A percentile compares a stretch with the other conserved stretches of the same genome.
Conservation (phyloP, 2,329 filamentous ascomycete species). For the Fusarium stilboides region DNA sequence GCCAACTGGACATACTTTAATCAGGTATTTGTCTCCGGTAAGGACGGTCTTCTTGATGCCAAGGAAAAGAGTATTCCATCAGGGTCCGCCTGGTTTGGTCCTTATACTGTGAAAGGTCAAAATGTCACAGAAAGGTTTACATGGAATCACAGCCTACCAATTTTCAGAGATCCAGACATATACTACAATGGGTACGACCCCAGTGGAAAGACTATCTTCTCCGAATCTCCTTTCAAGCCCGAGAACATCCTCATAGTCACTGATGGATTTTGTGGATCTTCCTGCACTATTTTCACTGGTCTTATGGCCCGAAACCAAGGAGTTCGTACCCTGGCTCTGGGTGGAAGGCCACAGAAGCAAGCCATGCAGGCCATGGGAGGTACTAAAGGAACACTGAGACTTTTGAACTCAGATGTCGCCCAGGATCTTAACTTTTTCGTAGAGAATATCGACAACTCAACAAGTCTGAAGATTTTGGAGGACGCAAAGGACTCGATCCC, state of each 20-base stretch:
- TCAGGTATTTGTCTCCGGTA: conserved; percentile 12
- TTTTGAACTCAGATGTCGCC: conserved; percentile 8
- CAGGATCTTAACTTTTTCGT: not conserved
- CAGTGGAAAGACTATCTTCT: conserved; percentile 8
- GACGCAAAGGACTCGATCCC: conserved; percentile 20
- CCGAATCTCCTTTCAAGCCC: conserved; percentile 33
- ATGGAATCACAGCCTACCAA: conserved; percentile 16
- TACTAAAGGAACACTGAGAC: conserved; percentile 65
- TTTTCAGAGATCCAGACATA: conserved; percentile 5
- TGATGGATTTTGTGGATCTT: conserved; percentile 40
- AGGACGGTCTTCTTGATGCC: conserved; percentile 14
- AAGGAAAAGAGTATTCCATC: conserved; percentile 25
- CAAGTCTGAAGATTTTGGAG: conserved; percentile 5
- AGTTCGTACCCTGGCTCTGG: conserved; percentile 62
- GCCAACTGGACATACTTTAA: conserved; percentile 27
- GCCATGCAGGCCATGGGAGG: conserved; percentile 75
- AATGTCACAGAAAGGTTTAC: conserved; percentile 37
- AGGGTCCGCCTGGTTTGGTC: conserved; percentile 36
- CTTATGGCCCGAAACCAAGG: conserved; percentile 53
- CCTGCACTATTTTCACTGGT: conserved; percentile 44
- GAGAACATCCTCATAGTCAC: conserved; percentile 42
- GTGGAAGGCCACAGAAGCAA: conserved; percentile 68
- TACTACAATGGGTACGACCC: conserved; percentile 28
- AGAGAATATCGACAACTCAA: conserved; percentile 27
- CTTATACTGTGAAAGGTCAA: conserved; percentile 26